phyloP scores from a whole-genome alignment of 225 moss, liverwort and hornwort genomes.

The Anthoceros angustus region DNA sequence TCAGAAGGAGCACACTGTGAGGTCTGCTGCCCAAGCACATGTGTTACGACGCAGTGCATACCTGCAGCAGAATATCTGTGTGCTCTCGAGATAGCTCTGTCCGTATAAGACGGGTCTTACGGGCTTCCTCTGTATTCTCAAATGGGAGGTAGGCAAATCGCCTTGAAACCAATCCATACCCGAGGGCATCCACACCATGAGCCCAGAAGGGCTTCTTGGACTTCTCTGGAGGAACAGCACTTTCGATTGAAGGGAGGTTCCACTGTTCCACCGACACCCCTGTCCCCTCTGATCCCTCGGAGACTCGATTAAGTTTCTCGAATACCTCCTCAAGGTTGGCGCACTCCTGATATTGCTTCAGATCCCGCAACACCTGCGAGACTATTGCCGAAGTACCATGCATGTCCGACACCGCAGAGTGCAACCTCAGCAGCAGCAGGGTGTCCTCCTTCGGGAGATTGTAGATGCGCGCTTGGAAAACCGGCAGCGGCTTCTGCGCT shows the following conservation, averaged over 20 bases:
- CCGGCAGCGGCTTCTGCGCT: conserved; percentile 3
- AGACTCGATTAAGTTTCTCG: neutral
- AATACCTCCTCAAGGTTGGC: neutral
- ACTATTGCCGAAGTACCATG: conserved; percentile 4
- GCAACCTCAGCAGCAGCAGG: conserved; percentile 17
- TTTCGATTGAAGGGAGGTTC: conserved; percentile 15
- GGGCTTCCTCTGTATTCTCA: conserved; percentile 16
- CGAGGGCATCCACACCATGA: conserved; percentile 40
- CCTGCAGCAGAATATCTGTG: conserved; percentile 42
- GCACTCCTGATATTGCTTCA: conserved; percentile 9
- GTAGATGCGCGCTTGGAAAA: conserved; percentile 18
- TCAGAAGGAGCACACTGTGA: neutral
- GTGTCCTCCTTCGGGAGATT: conserved; percentile 10
- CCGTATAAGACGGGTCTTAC: conserved; percentile 43
- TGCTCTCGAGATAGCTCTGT: conserved; percentile 30
- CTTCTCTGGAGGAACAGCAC: conserved; percentile 13
- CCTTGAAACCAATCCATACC: conserved; percentile 52
- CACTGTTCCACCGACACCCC: neutral
- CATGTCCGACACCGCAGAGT: conserved; percentile 13
- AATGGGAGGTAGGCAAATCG: conserved; percentile 57
- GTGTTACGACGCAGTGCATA: neutral
- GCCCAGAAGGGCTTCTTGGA: conserved; percentile 22
- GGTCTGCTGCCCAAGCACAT: neutral
- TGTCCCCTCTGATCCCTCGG: conserved; percentile 6
- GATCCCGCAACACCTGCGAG: conserved; percentile 9